Conservation (phyloP, 345 rosid genomes). For the Boechera retrofracta region DNA sequence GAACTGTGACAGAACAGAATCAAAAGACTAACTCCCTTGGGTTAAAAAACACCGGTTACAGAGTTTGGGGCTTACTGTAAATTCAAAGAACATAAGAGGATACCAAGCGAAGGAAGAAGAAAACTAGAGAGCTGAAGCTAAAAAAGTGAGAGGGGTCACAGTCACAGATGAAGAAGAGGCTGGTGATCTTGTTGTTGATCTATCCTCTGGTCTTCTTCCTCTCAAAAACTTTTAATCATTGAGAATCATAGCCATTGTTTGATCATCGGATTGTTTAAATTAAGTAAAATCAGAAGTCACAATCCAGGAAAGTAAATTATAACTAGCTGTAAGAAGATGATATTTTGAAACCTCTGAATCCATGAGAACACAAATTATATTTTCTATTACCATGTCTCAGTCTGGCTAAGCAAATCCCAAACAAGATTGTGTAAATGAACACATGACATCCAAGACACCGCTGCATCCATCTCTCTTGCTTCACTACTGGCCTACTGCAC, state of each 20-base stretch:
- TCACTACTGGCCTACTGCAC: background rate
- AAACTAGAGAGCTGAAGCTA: background rate
- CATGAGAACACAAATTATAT: background rate
- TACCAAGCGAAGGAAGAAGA: no score
- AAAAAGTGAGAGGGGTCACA: background rate
- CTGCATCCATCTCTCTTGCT: background rate
- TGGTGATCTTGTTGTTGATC: background rate
- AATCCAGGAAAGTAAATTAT: no score
- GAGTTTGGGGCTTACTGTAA: background rate
- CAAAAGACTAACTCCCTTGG: background rate
- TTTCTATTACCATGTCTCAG: background rate
- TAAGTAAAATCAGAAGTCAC: background rate
- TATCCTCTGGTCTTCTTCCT: background rate
- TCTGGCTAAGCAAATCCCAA: background rate
- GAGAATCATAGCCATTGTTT: background rate
- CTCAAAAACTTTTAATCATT: background rate
- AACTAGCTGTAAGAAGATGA: no score
- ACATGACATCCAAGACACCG: background rate
- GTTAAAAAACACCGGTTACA: background rate
- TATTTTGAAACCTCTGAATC: background rate
- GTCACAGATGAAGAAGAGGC: background rate
- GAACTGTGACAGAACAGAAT: background rate
- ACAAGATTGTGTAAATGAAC: slow-evolving; percentile 1
- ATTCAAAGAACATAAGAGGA: background rate
- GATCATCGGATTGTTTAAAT: background rate